A percentile compares a stretch with the other conserved stretches of the same genome.
These are phyloP conservation scores for Aspergillus ellipticus DNA, from an alignment of 495 filamentous ascomycete genomes.

Conservation along the genomic window DNA sequence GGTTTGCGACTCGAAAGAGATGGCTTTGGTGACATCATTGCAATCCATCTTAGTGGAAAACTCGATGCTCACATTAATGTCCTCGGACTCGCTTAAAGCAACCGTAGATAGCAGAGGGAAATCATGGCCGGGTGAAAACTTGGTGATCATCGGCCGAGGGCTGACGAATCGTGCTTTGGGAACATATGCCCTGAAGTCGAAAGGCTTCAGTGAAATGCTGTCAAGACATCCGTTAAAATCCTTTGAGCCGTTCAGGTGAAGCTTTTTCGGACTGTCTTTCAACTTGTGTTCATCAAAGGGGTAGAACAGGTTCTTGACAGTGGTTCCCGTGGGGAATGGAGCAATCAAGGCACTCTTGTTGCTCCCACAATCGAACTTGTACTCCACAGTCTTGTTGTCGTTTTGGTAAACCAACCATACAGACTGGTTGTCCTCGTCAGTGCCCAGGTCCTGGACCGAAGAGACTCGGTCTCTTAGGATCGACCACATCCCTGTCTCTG, in stretches of 20 bases:
- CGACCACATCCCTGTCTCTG: constrained; percentile 68
- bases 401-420: constrained; percentile 71
- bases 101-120: constrained; percentile 51
- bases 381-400: constrained; percentile 51
- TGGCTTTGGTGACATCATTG: constrained; percentile 43
- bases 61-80: constrained; percentile 49
- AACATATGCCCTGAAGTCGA: constrained; percentile 63
- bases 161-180: constrained; percentile 45
- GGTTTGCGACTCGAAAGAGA: constrained; percentile 54
- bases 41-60: constrained; percentile 66
- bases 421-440: constrained; percentile 44
- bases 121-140: constrained; percentile 64
- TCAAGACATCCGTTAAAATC: constrained; percentile 55
- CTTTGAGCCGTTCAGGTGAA: constrained; percentile 42
- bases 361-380: constrained; percentile 58
- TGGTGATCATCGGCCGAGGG: constrained; percentile 64
- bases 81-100: constrained; percentile 39
- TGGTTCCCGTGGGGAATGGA: constrained; percentile 53
- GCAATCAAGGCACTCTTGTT: constrained; percentile 49
- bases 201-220: constrained; percentile 51
- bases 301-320: constrained; percentile 65
- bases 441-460: constrained; percentile 49
- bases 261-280: constrained; percentile 30
- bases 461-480: constrained; percentile 50
- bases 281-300: constrained; percentile 57